A percentile compares a stretch with the other conserved stretches of the same genome.
phyloP scores from a whole-genome alignment of 2,329 filamentous ascomycete species.

The Fonsecaea monophora region DNA sequence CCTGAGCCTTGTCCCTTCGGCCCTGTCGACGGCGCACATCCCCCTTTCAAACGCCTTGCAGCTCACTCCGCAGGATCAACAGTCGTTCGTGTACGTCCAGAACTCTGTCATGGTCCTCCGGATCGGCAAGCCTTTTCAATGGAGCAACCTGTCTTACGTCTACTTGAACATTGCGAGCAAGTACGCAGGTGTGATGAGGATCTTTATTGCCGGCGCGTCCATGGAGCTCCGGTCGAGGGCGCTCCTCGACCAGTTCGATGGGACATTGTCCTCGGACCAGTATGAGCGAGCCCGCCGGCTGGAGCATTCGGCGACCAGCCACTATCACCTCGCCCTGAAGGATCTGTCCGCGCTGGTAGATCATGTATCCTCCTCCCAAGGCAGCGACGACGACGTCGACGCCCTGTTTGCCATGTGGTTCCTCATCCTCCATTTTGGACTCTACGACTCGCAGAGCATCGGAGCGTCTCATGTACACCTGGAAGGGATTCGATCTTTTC shows the following conservation, averaged over 20 bases:
- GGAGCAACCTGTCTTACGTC: slow-evolving; percentile 48
- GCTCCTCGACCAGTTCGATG: slow-evolving; percentile 40
- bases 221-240: slow-evolving; percentile 48
- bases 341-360: slow-evolving; percentile 44
- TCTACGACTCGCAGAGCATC: slow-evolving; percentile 39
- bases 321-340: slow-evolving; percentile 48
- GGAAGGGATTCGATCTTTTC: slow-evolving; percentile 47
- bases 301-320: slow-evolving; percentile 35
- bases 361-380: slow-evolving; percentile 43
- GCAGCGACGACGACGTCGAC: slow-evolving; percentile 43
- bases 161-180: slow-evolving; percentile 46
- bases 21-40: slow-evolving; percentile 35
- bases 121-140: slow-evolving; percentile 49
- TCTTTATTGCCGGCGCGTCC: slow-evolving; percentile 49
- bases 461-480: slow-evolving; percentile 47
- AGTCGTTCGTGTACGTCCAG: slow-evolving; percentile 47
- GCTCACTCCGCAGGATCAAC: slow-evolving; percentile 46
- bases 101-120: slow-evolving; percentile 46
- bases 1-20: background rate
- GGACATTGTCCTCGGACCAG: slow-evolving; percentile 42
- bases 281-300: slow-evolving; percentile 36
- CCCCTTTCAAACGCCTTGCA: slow-evolving; percentile 47
- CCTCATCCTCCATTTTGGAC: slow-evolving; percentile 48
- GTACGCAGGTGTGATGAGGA: slow-evolving; percentile 50
- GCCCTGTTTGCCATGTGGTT: slow-evolving; percentile 48